These are phyloP conservation scores for Mangifera indica DNA, from an alignment of 345 rosid genomes.

Conservation along the genomic window DNA sequence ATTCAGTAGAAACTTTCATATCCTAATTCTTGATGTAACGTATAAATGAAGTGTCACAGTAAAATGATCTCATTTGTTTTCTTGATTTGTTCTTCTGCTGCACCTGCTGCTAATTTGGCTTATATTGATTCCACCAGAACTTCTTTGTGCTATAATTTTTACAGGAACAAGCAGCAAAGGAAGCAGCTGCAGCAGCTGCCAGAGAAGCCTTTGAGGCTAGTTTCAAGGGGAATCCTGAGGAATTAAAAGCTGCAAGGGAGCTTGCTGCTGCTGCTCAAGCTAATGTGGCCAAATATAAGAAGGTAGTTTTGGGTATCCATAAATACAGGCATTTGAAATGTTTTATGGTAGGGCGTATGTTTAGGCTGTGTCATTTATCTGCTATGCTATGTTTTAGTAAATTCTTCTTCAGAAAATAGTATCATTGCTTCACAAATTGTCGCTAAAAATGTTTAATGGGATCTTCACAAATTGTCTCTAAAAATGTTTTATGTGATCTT, in stretches of 20 bases:
- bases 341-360: background rate
- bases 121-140: background rate
- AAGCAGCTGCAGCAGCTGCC: constrained; percentile 63
- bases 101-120: background rate
- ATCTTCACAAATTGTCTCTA: no score
- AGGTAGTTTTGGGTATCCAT: constrained; percentile 40
- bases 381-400: background rate
- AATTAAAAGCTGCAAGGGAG: constrained; percentile 60
- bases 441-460: background rate
- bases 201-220: constrained; percentile 58
- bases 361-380: background rate
- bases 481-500: background rate
- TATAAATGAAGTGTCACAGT: background rate
- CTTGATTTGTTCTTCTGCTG: background rate
- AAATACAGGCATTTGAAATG: no score
- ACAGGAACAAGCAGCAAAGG: constrained; percentile 96
- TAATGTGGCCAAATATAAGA: constrained; percentile 55
- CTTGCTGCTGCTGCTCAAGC: constrained; percentile 63
- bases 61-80: background rate
- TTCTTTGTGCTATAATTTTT: constrained; percentile 15
- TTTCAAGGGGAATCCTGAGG: constrained; percentile 51
- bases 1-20: background rate
- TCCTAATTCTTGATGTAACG: background rate
- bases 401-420: background rate
- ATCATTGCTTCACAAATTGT: background rate